Evolutionary conservation across 805 yeast species (phyloP).

Genomic region (Cyberlindnera mississippiensis): DNA sequence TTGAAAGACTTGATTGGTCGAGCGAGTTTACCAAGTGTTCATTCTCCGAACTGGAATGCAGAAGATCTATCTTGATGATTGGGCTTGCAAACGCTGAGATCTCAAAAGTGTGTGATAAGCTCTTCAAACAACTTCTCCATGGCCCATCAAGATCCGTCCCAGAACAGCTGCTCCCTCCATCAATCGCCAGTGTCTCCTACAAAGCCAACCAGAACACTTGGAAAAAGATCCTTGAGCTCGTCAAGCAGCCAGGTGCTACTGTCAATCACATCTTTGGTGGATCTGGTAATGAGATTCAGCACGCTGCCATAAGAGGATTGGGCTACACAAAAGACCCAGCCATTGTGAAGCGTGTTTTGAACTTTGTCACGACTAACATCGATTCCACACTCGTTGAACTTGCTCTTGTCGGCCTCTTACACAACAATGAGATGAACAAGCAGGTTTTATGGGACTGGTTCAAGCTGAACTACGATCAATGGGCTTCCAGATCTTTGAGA

Average conservation of each 20-base stretch:
- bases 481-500: constrained; percentile 46
- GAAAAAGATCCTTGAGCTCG: constrained; percentile 53
- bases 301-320: constrained; percentile 51
- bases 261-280: constrained; percentile 30
- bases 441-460: constrained; percentile 55
- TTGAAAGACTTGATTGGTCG: constrained; percentile 36
- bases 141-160: constrained; percentile 54
- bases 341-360: constrained; percentile 49
- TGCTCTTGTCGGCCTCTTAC: constrained; percentile 52
- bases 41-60: constrained; percentile 39
- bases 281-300: constrained; percentile 40
- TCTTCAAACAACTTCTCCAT: constrained; percentile 47
- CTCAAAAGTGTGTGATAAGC: constrained; percentile 32
- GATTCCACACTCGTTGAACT: constrained; percentile 52
- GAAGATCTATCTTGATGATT: constrained; percentile 41
- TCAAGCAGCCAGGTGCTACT: constrained; percentile 46
- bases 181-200: constrained; percentile 39
- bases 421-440: constrained; percentile 31
- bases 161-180: constrained; percentile 42
- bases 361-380: constrained; percentile 53
- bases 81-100: constrained; percentile 28
- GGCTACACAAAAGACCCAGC: constrained; percentile 45
- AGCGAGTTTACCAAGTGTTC: constrained; percentile 36
- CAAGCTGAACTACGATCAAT: constrained; percentile 44
- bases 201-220: constrained; percentile 44